Evolutionary conservation across 2,329 filamentous ascomycete species (phyloP).

Genomic region (Ascochyta pisi): DNA sequence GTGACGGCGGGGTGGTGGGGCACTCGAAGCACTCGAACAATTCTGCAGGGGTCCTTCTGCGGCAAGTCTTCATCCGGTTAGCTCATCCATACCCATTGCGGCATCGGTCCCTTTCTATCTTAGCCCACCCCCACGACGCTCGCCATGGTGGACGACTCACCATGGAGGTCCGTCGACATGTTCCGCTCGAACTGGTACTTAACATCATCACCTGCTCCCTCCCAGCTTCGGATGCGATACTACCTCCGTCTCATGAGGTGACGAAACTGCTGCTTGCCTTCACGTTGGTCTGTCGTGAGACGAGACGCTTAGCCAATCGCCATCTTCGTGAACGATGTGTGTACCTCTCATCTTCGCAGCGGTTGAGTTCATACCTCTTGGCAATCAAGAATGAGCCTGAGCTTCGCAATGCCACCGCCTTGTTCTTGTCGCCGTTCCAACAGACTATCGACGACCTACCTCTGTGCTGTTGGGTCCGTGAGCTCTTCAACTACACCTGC

Average conservation of each 20-base stretch:
- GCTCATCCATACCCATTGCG: background rate
- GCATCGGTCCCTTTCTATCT: constrained; percentile 7
- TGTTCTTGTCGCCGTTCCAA: constrained; percentile 45
- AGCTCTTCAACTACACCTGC: constrained; percentile 53
- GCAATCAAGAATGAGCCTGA: constrained; percentile 22
- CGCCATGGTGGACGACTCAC: constrained; percentile 16
- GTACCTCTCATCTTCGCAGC: constrained; percentile 50
- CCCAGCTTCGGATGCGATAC: constrained; percentile 24
- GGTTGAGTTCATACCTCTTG: constrained; percentile 37
- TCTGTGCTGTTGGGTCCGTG: constrained; percentile 51
- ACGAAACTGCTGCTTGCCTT: constrained; percentile 57
- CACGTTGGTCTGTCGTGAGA: constrained; percentile 53
- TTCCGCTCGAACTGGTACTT: constrained; percentile 41
- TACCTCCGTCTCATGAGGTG: constrained; percentile 50
- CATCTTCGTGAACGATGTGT: constrained; percentile 57
- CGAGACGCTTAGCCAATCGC: constrained; percentile 51
- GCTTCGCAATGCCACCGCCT: constrained; percentile 45
- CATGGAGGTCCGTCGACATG: constrained; percentile 12
- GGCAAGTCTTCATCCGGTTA: constrained; percentile 7
- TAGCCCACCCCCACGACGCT: background rate
- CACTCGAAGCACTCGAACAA: constrained; percentile 1
- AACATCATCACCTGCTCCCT: constrained; percentile 35
- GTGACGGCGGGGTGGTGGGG: constrained; percentile 17
- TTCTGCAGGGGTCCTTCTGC: constrained; percentile 1
- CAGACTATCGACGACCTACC: constrained; percentile 53